Evolutionary conservation across 805 yeast species (phyloP), one percentile per base, ranked within the genome.

Genomic region (Yamadazyma endophytica): DNA sequence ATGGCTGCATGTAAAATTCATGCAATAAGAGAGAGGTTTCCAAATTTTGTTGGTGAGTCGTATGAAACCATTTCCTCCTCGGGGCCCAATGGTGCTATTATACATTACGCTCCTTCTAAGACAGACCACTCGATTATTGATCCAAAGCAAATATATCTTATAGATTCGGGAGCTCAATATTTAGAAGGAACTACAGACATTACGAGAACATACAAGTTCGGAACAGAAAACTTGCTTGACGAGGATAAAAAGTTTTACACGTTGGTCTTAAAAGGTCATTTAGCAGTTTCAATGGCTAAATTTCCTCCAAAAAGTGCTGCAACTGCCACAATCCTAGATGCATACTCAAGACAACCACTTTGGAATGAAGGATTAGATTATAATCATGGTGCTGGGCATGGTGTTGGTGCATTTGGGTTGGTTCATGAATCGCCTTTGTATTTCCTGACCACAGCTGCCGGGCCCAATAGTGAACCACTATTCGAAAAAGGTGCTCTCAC

Each of bases 341-440:
- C 77, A 0, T 66, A 88, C 31, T 95, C 96, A 0, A 71, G 98
- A 42, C 88, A 82, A 55, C 80, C 75, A 31, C 61, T 92, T 37
- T 84, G 94, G 88, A 65, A 75, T 23, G 68, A 77, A 31, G 97
- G 97, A 0, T 64, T 86, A 29, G 92, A 85, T 53, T 92, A 84
- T 54, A 75, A 80, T 41, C 98, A 92, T 57, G 97, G 98, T 7
- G 87, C 97, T 0, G 96, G 97, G 2, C 98, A 92, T 57, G 98
- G 98, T 4, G 83, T 92, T n/a, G 97, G 96, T 2, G 72, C 89
- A 13, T 90, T 72, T 52, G 75, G 94, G 27, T 82, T 82, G 54
- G 97, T 92, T 12, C 98, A 92, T 54, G 96, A 94, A 50, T 92
- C 94, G 0, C 97, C 97, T 1, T 72, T 90, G 33, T 95, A 89